Conservation (phyloP, 2,329 filamentous ascomycete genomes). For the Aureobasidium leucospermi region DNA sequence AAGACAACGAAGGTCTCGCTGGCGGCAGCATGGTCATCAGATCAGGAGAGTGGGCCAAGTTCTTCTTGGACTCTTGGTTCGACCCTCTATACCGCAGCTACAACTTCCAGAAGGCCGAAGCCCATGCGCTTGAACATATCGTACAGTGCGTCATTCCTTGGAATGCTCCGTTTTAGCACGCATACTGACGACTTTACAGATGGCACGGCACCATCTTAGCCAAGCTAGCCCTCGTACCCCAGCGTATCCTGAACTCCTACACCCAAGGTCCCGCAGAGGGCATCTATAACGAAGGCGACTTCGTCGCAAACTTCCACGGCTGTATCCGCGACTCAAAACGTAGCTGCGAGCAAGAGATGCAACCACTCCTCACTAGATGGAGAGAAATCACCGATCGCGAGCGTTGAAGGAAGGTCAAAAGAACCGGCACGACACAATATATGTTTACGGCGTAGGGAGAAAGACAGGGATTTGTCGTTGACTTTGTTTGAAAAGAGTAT, state of each 20-base stretch:
- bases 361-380: conserved; percentile 39
- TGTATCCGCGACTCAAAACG: conserved; percentile 55
- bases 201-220: conserved; percentile 96
- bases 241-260: conserved; percentile 77
- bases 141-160: conserved; percentile 36
- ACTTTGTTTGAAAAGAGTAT: too few species aligned
- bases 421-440: background rate
- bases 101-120: conserved; percentile 93
- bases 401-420: conserved; percentile 11
- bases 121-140: conserved; percentile 68
- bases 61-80: conserved; percentile 92
- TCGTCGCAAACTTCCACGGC: conserved; percentile 69
- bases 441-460: too few species aligned
- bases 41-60: conserved; percentile 85
- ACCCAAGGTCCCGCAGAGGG: conserved; percentile 37
- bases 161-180: background rate
- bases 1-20: conserved; percentile 74
- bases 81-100: conserved; percentile 90
- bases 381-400: conserved; percentile 27
- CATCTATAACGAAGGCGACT: conserved; percentile 73
- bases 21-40: conserved; percentile 71
- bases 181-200: conserved; percentile 63
- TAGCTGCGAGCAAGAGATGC: conserved; percentile 66
- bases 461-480: too few species aligned
- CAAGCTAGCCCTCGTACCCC: conserved; percentile 82